Percentiles rank a stretch among this genome's conserved stretches.
phyloP scores from a whole-genome alignment of 352 stramenopile species.

The Phytophthora pseudosyringae region DNA sequence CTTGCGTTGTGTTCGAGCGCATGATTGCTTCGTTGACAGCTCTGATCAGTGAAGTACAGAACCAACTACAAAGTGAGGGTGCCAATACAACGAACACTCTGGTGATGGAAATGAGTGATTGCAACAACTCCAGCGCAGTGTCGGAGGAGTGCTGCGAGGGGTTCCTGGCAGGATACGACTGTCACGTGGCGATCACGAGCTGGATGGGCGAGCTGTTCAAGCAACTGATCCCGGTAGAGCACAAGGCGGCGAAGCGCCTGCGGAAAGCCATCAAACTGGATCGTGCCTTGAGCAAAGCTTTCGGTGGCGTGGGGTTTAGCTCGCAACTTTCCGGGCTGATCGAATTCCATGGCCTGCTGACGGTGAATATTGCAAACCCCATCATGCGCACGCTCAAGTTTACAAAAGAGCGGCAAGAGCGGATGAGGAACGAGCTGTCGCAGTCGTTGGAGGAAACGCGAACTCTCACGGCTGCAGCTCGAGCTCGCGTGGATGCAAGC shows the following conservation, averaged over 20 bases:
- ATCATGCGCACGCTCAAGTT: constrained; percentile 63
- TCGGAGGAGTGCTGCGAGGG: constrained; percentile 14
- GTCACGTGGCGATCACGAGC: constrained; percentile 33
- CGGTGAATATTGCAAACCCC: constrained; percentile 50
- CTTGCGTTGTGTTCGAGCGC: constrained; percentile 30
- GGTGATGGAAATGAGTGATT: neutral
- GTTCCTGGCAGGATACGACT: constrained; percentile 24
- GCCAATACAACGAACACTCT: neutral
- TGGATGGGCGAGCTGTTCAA: constrained; percentile 58
- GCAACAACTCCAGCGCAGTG: neutral
- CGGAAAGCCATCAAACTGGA: constrained; percentile 29
- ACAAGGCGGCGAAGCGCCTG: constrained; percentile 42
- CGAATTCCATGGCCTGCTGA: constrained; percentile 46
- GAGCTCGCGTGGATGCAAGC: constrained; percentile 9
- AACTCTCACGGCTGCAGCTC: constrained; percentile 28
- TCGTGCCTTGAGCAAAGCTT: constrained; percentile 5
- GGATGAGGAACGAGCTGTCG: constrained; percentile 48
- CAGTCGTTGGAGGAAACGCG: constrained; percentile 45
- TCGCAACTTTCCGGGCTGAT: constrained; percentile 35
- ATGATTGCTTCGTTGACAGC: constrained; percentile 19
- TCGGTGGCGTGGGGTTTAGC: constrained; percentile 11
- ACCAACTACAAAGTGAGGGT: constrained; percentile 6
- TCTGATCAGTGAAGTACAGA: constrained; percentile 28
- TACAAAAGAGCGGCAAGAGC: constrained; percentile 53
- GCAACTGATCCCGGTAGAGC: constrained; percentile 44